Percentiles rank a stretch among this genome's conserved stretches.
These are phyloP conservation scores for Sclerotiophoma versabilis DNA, from an alignment of 2,329 filamentous ascomycete genomes.

Conservation along the genomic window DNA sequence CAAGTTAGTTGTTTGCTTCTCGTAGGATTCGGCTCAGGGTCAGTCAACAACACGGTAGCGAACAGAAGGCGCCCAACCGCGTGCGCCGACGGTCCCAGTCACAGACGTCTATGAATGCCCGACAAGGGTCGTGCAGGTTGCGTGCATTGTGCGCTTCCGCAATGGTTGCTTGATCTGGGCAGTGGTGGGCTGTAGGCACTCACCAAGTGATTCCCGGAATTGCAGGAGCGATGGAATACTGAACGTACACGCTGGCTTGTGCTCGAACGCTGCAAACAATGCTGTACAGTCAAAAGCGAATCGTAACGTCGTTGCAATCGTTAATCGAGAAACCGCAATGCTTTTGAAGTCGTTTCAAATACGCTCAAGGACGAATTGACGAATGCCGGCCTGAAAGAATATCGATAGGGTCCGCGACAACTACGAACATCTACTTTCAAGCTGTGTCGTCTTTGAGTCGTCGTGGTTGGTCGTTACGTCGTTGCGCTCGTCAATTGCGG, in stretches of 20 bases:
- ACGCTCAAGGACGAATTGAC: constrained; percentile 40
- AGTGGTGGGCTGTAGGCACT: constrained; percentile 18
- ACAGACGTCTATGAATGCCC: constrained; percentile 2
- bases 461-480: constrained; percentile 43
- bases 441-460: constrained; percentile 20
- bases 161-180: background rate
- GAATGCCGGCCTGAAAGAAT: constrained; percentile 39
- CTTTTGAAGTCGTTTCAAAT: constrained; percentile 43
- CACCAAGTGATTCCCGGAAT: constrained; percentile 25
- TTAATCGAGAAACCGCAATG: constrained; percentile 41
- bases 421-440: constrained; percentile 31
- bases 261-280: constrained; percentile 49
- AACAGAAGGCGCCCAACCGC: constrained; percentile 36
- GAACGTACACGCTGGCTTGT: constrained; percentile 9
- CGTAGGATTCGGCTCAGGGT: constrained; percentile 11
- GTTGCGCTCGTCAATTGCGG: constrained; percentile 41
- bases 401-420: constrained; percentile 23
- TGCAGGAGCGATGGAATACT: constrained; percentile 22
- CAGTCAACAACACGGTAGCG: constrained; percentile 31
- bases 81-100: constrained; percentile 41
- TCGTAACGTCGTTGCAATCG: constrained; percentile 53
- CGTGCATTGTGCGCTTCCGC: background rate
- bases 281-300: constrained; percentile 48
- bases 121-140: constrained; percentile 19
- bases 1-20: constrained; percentile 49